Evolutionary conservation across 106 monocot genomes (phyloP), one percentile per base, ranked within the genome.

Genomic region (Iris macrosiphon): DNA sequence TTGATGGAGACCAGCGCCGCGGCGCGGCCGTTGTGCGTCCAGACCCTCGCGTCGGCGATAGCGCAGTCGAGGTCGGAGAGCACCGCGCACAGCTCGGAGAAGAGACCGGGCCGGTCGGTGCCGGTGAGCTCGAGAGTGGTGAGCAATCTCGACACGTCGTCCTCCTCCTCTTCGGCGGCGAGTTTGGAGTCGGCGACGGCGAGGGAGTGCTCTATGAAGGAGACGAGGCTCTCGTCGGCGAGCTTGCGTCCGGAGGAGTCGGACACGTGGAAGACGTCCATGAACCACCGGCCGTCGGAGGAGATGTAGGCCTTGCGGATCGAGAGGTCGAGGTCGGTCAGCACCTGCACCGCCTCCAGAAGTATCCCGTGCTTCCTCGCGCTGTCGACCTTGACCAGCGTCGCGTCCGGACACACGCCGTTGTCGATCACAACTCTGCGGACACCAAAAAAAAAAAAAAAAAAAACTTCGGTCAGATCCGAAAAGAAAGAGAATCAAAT

Each of bases 221-320:
- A 74, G 47, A 82, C 31, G 35, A 74, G 33, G 33, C 55, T 52
- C 6, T 64, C 40, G 54, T 82, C 81, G 34, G 61, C 65, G 61
- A 87, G 67, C 61, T 82, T 87, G 55, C 56, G 58, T 39, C 78
- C 77, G 28, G 41, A 27, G 16, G 47, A 68, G 46, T 82, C 81
- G 41, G 81, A 82, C 48, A 87, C 81, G 50, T 87, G 78, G 71
- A 87, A 87, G 37, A 77, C 80, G 74, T 80, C 77, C 86, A 87
- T 81, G 81, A 87, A 81, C 86, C 87, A 87, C 7, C 69, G 74
- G 15, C 81, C 81, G 41, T 87, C 87, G 7, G 87, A 87, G 32
- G 87, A 82, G 56, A 87, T 75, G 72, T 87, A 87, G 30, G 77
- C 74, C 57, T 87, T 87, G 8, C 60, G 59, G 39, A 87, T 75